Conservation (phyloP, 176 grass and related monocot species). For the Tillandsia leiboldiana region DNA sequence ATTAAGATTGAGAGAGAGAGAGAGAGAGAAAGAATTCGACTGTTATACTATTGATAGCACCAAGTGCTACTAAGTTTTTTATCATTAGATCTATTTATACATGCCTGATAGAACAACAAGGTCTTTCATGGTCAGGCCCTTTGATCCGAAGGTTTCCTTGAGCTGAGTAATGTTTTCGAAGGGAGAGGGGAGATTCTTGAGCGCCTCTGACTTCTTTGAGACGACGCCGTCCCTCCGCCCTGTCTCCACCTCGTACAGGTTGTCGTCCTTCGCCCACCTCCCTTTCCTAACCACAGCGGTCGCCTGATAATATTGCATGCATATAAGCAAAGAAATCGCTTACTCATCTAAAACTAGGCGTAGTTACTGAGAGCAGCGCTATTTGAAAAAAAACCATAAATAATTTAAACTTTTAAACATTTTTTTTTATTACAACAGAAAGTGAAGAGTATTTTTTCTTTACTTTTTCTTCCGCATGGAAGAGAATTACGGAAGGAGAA, state of each 20-base stretch:
- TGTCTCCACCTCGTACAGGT: constrained; percentile 66
- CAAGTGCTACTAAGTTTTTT: too few species aligned
- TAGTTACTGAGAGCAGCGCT: neutral
- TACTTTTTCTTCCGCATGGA: too few species aligned
- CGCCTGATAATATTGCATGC: constrained; percentile 22
- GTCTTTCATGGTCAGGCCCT: constrained; percentile 59
- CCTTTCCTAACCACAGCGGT: constrained; percentile 37
- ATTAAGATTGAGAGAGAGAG: too few species aligned
- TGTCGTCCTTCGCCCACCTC: constrained; percentile 30
- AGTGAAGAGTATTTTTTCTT: too few species aligned
- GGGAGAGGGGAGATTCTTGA: constrained; percentile 46
- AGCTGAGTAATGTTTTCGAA: constrained; percentile 47
- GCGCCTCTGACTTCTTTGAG: constrained; percentile 28
- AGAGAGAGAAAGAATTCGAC: too few species aligned
- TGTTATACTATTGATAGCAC: too few species aligned
- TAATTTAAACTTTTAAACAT: neutral
- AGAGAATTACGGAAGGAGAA: neutral
- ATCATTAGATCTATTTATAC: too few species aligned
- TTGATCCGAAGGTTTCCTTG: constrained; percentile 38
- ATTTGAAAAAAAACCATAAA: neutral
- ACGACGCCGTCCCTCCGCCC: constrained; percentile 45
- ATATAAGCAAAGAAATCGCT: neutral
- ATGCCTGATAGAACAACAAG: constrained; percentile 63
- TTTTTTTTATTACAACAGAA: too few species aligned
- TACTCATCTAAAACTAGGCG: neutral